Conservation (phyloP, 306 rosid genomes). For the Cucumis hystrix region DNA sequence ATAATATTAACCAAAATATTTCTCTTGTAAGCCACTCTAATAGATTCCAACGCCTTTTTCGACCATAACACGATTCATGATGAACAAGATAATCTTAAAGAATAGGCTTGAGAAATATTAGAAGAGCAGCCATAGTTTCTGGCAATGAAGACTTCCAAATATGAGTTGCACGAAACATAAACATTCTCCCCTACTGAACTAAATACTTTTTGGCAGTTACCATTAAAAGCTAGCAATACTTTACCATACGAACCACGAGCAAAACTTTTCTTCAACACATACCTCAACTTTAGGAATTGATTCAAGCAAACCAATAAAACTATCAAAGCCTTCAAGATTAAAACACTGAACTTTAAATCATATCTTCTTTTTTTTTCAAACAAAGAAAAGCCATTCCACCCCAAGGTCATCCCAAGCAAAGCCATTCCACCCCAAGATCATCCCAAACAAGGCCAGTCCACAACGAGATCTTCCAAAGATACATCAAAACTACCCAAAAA, state of each 20-base stretch:
- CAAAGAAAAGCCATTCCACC: too few relatives aligned
- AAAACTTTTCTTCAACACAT: slow-evolving; percentile 65
- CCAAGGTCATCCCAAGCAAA: too few relatives aligned
- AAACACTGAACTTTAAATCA: slow-evolving; percentile 56
- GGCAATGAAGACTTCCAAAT: not conserved
- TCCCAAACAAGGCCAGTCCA: too few relatives aligned
- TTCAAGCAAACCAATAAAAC: slow-evolving; percentile 71
- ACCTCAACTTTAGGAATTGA: slow-evolving; percentile 63
- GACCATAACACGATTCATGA: slow-evolving; percentile 94
- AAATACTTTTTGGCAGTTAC: slow-evolving; percentile 56
- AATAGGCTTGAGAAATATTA: too few relatives aligned
- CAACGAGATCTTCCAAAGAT: too few relatives aligned
- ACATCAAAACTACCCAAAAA: too few relatives aligned
- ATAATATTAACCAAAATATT: slow-evolving; percentile 77
- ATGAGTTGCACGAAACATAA: slow-evolving; percentile 13
- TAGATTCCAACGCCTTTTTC: slow-evolving; percentile 87
- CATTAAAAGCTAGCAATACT: slow-evolving; percentile 90
- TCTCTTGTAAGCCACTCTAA: slow-evolving; percentile 85
- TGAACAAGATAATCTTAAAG: slow-evolving; percentile 49
- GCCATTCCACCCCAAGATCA: too few relatives aligned
- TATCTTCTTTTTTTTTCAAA: not conserved
- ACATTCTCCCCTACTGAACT: slow-evolving; percentile 26
- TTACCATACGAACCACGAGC: slow-evolving; percentile 97
- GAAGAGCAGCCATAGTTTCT: slow-evolving; percentile 20
- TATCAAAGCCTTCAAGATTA: slow-evolving; percentile 72